Evolutionary conservation across 371 early-diverging fungal species (phyloP), one percentile per base, ranked within the genome.

Genomic region (Synchytrium microbalum): DNA sequence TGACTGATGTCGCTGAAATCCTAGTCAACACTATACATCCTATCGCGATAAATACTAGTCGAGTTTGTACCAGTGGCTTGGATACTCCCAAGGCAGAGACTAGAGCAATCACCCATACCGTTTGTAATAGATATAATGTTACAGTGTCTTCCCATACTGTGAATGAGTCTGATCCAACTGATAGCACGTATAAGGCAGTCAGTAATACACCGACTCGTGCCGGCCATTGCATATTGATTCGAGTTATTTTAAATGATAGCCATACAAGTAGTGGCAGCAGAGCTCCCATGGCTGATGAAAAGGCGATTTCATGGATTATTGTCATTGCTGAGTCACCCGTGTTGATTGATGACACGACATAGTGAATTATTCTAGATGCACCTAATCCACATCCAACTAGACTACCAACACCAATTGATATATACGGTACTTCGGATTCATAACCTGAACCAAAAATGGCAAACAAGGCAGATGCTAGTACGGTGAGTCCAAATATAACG

Each of bases 101-200:
- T 25, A 81, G 60, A 1, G 75, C 67, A 23, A 81, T 70, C 52
- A 84, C 64, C 0, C 84, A 80, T 64, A 83, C 82, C 0, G 86
- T 77, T 67, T 86, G 86, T n/a, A 81, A 67, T 19, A 89, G 73
- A 64, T 78, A 82, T 1, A 79, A 71, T 23, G 86, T 83, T 26
- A 86, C 80, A 46, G 81, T 74, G 68, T 95, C 93, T 75, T 96
- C 95, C 79, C 81, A 86, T 33, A 93, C 80, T 0, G 91, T 92
- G 70, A 84, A 92, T 66, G 91, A 92, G 74, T 95, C 92, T 8
- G 95, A 95, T 0, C 85, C 86, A 58, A 91, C 80, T 0, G 85
- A 80, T 51, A 83, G 70, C 19, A 80, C 76, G 63, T 88, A 87
- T 19, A 86, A 63, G 16, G 80, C 58, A 25, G 75, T 68, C 32